Base-by-base conservation (phyloP, 352 stramenopile genomes). In the Phytophthora tentaculata region DNA sequence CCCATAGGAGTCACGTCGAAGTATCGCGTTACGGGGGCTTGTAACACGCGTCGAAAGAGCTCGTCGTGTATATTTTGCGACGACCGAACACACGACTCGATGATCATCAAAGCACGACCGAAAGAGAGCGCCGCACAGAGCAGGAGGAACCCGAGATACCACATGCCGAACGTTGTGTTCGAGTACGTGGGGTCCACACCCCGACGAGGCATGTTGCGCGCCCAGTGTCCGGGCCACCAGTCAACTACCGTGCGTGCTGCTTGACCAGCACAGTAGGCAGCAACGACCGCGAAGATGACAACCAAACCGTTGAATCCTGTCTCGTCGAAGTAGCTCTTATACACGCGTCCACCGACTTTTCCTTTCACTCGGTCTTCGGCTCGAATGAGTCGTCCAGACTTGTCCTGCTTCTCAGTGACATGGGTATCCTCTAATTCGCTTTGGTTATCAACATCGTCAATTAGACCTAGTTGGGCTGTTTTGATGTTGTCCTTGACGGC, bases 1-100 rank as follows among this genome's bases (percentile, higher is more conserved):
- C 79, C 79, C 13, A 90, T 60, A 0, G 81, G 81, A 9, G 79
- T 89, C 35, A 84, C 65, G 19, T 88, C 79, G 52, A 88, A 89
- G 61, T 86, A 88, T 5, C 24, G 41, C 17, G 74, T 83, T 2
- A 89, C 48, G 2, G 79, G 76, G 8, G 80, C 80, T n/a, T 22
- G 24, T 9, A 89, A 41, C 24, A 88, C 74, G 3, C 76, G 73
- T 5, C 69, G 58, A 35, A 83, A 81, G 13, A 79, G 58, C n/a
- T 79, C 69, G 17, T 79, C 56, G 29, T 83, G 76, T 16, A 83
- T 67, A 8, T 66, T 29, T 26, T 61, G 61, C 2, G 73, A 76
- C 9, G 61, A 71, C 2, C 64, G 76, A 6, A 83, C 45, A 17
- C 61, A 81, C 28, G 58, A 63, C 22, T 77, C 62, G 23, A 79